Conservation (phyloP, 129 eudicot genomes). For the Erigeron canadensis region DNA sequence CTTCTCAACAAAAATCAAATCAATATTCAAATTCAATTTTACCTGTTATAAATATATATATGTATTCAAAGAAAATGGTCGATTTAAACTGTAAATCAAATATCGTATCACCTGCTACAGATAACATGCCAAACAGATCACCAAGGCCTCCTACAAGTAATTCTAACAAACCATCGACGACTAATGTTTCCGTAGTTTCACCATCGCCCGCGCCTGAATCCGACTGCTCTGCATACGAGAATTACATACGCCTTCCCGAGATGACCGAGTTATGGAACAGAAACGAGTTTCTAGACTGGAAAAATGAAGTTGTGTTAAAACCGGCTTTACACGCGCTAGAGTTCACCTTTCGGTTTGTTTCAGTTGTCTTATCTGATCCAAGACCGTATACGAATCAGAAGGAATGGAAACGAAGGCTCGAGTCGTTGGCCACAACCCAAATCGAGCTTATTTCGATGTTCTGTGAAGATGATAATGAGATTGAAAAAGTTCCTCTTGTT, state of each 20-base stretch:
- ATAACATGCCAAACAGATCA: slow-evolving; percentile 49
- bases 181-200: slow-evolving; percentile 36
- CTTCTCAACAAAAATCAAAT: slow-evolving; percentile 13
- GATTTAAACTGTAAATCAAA: slow-evolving; percentile 71
- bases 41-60: not conserved
- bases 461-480: slow-evolving; percentile 53
- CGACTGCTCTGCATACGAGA: slow-evolving; percentile 54
- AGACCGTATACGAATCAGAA: slow-evolving; percentile 64
- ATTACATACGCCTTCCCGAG: slow-evolving; percentile 58
- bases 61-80: slow-evolving; percentile 47
- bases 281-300: slow-evolving; percentile 54
- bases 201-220: slow-evolving; percentile 64
- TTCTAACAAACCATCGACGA: slow-evolving; percentile 40
- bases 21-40: too few relatives aligned
- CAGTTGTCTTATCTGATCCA: slow-evolving; percentile 56
- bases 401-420: slow-evolving; percentile 78
- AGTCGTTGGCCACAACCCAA: slow-evolving; percentile 49
- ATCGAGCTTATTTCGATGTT: slow-evolving; percentile 60
- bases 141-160: slow-evolving; percentile 36
- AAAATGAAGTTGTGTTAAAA: slow-evolving; percentile 50
- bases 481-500: slow-evolving; percentile 46
- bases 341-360: slow-evolving; percentile 63
- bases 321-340: slow-evolving; percentile 69
- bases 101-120: slow-evolving; percentile 41
- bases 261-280: slow-evolving; percentile 45